Conservation (phyloP, 345 rosid genomes). For the Linum tenue region DNA sequence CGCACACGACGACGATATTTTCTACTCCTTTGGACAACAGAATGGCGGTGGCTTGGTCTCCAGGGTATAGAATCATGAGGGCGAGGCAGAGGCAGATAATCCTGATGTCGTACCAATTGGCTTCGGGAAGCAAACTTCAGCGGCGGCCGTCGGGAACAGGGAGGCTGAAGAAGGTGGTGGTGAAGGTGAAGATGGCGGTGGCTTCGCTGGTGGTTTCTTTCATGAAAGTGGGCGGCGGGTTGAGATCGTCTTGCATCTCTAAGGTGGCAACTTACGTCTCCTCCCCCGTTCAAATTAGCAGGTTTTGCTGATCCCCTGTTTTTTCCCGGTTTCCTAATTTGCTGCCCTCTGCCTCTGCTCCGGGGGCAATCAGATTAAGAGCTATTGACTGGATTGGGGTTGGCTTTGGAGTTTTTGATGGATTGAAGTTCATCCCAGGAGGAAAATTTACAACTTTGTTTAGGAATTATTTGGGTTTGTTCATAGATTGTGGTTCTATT, state of each 20-base stretch:
- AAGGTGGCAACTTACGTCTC: not conserved
- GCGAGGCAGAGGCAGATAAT: constrained; percentile 41
- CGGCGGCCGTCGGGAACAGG: constrained; percentile 9
- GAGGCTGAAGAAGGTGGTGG: constrained; percentile 27
- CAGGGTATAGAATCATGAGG: constrained; percentile 26
- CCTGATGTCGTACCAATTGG: constrained; percentile 35
- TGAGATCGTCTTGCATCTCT: not conserved
- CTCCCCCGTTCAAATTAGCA: not conserved
- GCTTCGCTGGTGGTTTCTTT: constrained; percentile 16
- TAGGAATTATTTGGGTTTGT: too few species aligned
- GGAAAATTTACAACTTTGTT: too few species aligned
- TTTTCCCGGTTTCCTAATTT: too few species aligned
- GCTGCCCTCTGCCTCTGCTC: too few species aligned
- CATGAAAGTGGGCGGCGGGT: not conserved
- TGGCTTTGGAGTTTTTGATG: too few species aligned
- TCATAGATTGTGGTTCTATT: too few species aligned
- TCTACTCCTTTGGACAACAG: not conserved
- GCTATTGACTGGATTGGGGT: too few species aligned
- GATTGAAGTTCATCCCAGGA: too few species aligned
- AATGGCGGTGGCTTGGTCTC: constrained; percentile 5
- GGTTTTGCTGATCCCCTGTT: not conserved
- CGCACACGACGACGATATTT: constrained; percentile 8
- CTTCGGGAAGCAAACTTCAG: constrained; percentile 15
- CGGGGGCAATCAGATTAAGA: too few species aligned
- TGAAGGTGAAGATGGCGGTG: constrained; percentile 24